Evolutionary conservation across 176 grass and related monocot genomes (phyloP).

Genomic region (Triticum monococcum): DNA sequence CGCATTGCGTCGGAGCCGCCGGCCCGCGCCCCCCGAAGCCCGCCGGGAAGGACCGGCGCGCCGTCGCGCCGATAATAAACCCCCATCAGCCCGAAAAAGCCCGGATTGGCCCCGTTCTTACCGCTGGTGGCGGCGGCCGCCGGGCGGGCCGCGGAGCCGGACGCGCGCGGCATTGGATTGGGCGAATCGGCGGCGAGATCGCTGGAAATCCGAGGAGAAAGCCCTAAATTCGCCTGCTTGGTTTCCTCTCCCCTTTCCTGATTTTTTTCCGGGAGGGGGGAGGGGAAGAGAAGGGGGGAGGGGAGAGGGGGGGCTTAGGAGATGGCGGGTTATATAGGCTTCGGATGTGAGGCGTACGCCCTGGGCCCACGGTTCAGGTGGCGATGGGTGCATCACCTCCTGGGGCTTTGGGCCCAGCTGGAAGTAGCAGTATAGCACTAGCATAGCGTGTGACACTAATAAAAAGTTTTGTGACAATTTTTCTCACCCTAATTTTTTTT

Average conservation of each 20-base stretch:
- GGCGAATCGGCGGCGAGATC: conserved; percentile 28
- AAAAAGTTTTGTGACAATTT: too few relatives aligned
- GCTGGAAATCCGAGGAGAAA: conserved; percentile 8
- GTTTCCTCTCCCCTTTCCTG: not conserved
- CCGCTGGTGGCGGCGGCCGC: conserved; percentile 29
- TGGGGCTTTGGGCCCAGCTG: not conserved
- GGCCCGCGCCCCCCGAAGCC: not conserved
- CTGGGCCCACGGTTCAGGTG: conserved; percentile 34
- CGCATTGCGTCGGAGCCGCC: conserved; percentile 25
- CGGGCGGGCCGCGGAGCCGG: not conserved
- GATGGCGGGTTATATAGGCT: conserved; percentile 35
- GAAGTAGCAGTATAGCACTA: not conserved
- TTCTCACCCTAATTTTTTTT: too few relatives aligned
- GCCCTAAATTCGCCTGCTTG: conserved; percentile 22
- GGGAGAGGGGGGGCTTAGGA: not conserved
- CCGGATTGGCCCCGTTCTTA: conserved; percentile 15
- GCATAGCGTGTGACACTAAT: too few relatives aligned
- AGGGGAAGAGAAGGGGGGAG: not conserved
- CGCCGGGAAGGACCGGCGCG: not conserved
- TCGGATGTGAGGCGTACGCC: conserved; percentile 22
- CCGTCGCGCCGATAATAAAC: not conserved
- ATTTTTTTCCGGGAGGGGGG: not conserved
- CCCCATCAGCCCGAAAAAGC: conserved; percentile 5
- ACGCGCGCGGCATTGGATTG: conserved; percentile 40
- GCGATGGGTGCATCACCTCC: not conserved